phyloP scores from a whole-genome alignment of 2,329 filamentous ascomycete species.

The Fonsecaea erecta region DNA sequence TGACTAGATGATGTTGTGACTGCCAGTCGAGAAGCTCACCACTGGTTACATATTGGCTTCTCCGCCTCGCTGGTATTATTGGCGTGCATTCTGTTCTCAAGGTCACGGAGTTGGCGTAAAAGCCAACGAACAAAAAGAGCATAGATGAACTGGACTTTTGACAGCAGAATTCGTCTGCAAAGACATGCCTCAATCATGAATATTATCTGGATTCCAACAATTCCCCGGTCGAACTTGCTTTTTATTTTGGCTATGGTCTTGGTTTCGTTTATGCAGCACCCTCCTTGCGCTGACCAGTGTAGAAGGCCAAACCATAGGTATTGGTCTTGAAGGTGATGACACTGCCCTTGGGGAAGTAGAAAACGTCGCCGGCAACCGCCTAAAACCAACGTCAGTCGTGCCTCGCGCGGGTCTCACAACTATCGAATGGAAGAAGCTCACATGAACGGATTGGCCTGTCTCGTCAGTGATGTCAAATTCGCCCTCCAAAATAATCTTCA shows the following conservation, averaged over 20 bases:
- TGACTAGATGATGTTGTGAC: constrained; percentile 22
- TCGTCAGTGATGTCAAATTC: constrained; percentile 68
- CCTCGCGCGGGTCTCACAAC: neutral
- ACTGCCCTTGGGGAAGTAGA: constrained; percentile 69
- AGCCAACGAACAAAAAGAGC: constrained; percentile 8
- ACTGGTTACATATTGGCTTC: constrained; percentile 6
- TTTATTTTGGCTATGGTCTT: neutral
- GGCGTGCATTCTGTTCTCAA: constrained; percentile 7
- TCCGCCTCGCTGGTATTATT: constrained; percentile 14
- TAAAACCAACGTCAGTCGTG: constrained; percentile 38
- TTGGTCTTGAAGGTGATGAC: constrained; percentile 70
- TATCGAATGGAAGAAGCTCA: constrained; percentile 11
- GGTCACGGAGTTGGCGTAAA: constrained; percentile 19
- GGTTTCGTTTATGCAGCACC: constrained; percentile 36
- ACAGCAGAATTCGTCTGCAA: neutral
- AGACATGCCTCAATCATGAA: neutral
- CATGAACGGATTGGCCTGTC: constrained; percentile 54
- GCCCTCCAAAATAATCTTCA: constrained; percentile 74
- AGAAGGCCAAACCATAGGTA: constrained; percentile 68
- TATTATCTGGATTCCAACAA: neutral
- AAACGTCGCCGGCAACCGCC: constrained; percentile 67
- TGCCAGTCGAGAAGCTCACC: neutral
- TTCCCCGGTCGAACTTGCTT: neutral
- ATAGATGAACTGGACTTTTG: constrained; percentile 18
- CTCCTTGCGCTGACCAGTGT: constrained; percentile 41